Evolutionary conservation across 257 asterid genomes (phyloP), one percentile per base, ranked within the genome.

Genomic region (Petunia secreta): DNA sequence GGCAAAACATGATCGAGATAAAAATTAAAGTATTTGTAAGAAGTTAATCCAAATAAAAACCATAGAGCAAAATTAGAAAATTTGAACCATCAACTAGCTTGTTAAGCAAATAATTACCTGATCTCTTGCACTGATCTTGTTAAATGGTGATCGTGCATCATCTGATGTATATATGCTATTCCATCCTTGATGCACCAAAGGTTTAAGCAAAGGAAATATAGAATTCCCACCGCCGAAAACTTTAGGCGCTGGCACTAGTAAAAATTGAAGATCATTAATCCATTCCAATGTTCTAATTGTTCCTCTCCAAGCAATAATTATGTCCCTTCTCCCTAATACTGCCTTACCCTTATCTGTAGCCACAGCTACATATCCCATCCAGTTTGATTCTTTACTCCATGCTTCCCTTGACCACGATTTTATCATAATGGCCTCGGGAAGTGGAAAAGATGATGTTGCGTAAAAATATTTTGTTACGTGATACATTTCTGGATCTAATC

Each of bases 341-440:
- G 7, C 6, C 48, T 87, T 89, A 79, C 95, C 98, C 62, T 89
- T 92, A 54, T 94, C 95, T 0, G 93, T 94, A 0, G 98, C 95
- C 87, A 91, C 98, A 1, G 94, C 98, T 16, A 91, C 89, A 64
- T 67, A 94, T 25, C 97, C 98, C 0, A 94, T 92, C 93, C 97
- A 94, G 63, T 94, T 94, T 2, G 98, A 92, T 59, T 93, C 97
- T 84, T 83, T 91, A 64, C 92, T 87, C 98, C 98, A 91, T 1
- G 94, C 90, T 82, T 93, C 95, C 68, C 96, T 81, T 0, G 97
- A 91, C 85, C 86, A 80, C 0, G 98, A 89, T 87, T 62, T 90
- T 37, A 89, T 0, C 11, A 94, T 89, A 77, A 94, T 89, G 6
- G 98, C 91, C 2, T 91, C 98, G 0, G 98, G 94, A 5, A 91